phyloP scores from a whole-genome alignment of 2,329 filamentous ascomycete genomes.

The Tolypocladium inflatum region DNA sequence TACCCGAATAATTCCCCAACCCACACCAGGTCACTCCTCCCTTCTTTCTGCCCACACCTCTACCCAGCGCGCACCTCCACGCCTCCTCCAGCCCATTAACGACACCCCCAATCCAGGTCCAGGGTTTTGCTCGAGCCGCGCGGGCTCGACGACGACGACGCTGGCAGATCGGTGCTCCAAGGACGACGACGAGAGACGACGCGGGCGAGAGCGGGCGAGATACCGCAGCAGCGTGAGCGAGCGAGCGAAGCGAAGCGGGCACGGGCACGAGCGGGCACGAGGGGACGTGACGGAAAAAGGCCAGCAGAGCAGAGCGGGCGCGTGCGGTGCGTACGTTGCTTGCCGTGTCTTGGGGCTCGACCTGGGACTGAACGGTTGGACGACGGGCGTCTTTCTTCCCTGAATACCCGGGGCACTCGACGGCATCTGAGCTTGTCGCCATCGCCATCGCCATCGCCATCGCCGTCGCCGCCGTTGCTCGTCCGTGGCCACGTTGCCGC shows the following conservation, averaged over 20 bases:
- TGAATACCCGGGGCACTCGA: background rate
- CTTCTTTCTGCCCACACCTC: slow-evolving; percentile 24
- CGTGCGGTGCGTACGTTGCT: background rate
- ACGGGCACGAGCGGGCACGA: background rate
- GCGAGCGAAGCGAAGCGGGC: background rate
- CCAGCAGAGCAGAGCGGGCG: background rate
- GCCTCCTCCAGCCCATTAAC: slow-evolving; percentile 31
- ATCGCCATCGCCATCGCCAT: background rate
- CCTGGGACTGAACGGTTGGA: background rate
- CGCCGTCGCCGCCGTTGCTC: background rate
- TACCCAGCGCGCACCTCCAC: slow-evolving; percentile 24
- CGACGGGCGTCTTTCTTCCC: background rate
- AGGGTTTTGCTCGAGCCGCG: slow-evolving; percentile 14
- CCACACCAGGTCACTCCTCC: slow-evolving; percentile 13
- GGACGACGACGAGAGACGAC: background rate
- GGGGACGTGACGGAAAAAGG: background rate
- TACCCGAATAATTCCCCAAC: slow-evolving; percentile 11
- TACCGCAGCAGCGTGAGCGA: background rate
- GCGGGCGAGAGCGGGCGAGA: background rate
- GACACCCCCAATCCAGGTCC: slow-evolving; percentile 27
- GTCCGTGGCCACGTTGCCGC: background rate
- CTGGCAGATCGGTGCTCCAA: slow-evolving; percentile 4
- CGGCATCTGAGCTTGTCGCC: background rate
- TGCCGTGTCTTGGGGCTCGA: background rate
- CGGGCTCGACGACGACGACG: slow-evolving; percentile 5